These are phyloP conservation scores for Cymbidium sinense DNA, from an alignment of 106 monocot species.

Conservation along the genomic window DNA sequence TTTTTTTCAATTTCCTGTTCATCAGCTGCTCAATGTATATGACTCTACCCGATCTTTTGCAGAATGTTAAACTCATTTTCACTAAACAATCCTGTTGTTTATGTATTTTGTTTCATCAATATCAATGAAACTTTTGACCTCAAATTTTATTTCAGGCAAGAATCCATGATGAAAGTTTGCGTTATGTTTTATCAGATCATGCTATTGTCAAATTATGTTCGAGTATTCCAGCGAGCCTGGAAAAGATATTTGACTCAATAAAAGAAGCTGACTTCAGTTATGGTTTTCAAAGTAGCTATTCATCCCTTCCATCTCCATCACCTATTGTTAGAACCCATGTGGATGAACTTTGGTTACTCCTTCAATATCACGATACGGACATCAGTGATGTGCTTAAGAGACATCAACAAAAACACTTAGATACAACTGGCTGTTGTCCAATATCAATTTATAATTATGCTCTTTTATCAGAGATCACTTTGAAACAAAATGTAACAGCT, in stretches of 20 bases:
- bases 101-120: background rate
- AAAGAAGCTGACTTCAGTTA: conserved; percentile 37
- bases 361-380: conserved; percentile 38
- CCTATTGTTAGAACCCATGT: conserved; percentile 55
- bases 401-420: conserved; percentile 45
- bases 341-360: conserved; percentile 49
- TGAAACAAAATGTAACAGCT: conserved; percentile 30
- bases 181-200: conserved; percentile 80
- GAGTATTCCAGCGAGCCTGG: conserved; percentile 41
- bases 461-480: conserved; percentile 56
- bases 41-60: background rate
- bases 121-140: background rate
- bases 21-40: background rate
- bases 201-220: conserved; percentile 55
- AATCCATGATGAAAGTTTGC: conserved; percentile 90
- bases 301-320: conserved; percentile 37
- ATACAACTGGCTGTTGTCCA: conserved; percentile 35
- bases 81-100: conserved; percentile 6
- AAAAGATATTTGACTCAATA: conserved; percentile 43
- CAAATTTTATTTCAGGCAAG: conserved; percentile 52
- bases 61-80: background rate
- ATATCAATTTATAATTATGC: conserved; percentile 72
- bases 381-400: conserved; percentile 49
- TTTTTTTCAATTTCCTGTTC: background rate
- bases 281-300: conserved; percentile 17